Base-by-base conservation (phyloP, 108 stramenopile species). In the Cylindrotheca closterium region DNA sequence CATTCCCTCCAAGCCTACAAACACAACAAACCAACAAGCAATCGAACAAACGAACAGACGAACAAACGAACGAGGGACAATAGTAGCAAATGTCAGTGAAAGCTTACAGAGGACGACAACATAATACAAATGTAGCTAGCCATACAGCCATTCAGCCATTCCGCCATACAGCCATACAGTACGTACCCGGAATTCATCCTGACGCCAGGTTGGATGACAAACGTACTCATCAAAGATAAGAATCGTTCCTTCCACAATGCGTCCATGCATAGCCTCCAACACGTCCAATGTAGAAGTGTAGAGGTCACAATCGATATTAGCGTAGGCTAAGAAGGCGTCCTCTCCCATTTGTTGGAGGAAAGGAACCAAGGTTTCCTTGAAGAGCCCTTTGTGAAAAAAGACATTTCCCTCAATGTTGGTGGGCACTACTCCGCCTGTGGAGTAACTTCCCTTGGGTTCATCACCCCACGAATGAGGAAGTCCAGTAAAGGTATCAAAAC, bases 401-500 rank as follows among this genome's bases (percentile, higher is more conserved):
- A 90, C 87, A 27, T 91, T 81, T 15, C 68, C 82, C 30, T 83
- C 73, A 10, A 83, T 79, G 51, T 79, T 77, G 30, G 74, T 54
- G 3, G 93, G 93, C 25, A 84, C 65, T 8, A 74, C 63, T 5
- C 93, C 93, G 4, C 88, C 89, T 0, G 89, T 94, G 17, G 86
- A 85, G 59, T 91, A 94, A 0, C 85, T 46, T 3, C 93, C 93
- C 12, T 77, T 79, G 4, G 86, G 88, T 61, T 89, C 87, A 23
- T 70, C 78, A 0, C 88, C 88, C 93, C 93, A 94, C 15, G 89
- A 79, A 49, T 86, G 81, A 1, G 93, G 93, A 22, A 94, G 66
- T 30, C 93, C 93, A 0, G 89, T 94, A 59, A 94, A 94, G 2
- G 93, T 94, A 69, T 94, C 93, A 80, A 94, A 94, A 26, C 93